A percentile compares a stretch with the other conserved stretches of the same genome.
Evolutionary conservation across 495 filamentous ascomycete species (phyloP).

Genomic region (Podospora conica): DNA sequence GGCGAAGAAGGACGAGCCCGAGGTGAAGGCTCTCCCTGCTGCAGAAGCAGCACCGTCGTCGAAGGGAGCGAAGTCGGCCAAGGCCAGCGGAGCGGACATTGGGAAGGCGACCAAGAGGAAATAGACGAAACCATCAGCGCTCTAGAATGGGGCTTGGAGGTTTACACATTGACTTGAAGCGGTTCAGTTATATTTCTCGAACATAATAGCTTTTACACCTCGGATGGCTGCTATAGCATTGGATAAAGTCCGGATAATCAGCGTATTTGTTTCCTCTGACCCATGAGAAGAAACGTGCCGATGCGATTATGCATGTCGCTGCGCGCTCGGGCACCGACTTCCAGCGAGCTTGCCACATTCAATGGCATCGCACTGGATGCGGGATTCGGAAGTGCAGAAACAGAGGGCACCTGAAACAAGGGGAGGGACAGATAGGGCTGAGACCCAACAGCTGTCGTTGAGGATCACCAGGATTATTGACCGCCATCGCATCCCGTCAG

Average conservation of each 20-base stretch:
- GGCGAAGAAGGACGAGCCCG: conserved; percentile 22
- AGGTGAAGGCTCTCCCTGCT: conserved; percentile 11
- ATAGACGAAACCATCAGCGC: conserved; percentile 16
- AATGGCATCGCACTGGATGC: conserved; percentile 1
- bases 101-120: conserved; percentile 46
- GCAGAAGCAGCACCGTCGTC: conserved; percentile 18
- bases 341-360: not conserved
- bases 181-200: no score
- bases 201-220: not conserved
- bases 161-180: not conserved
- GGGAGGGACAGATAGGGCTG: conserved; percentile 4
- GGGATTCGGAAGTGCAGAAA: not conserved
- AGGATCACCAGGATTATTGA: not conserved
- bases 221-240: not conserved
- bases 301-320: not conserved
- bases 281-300: not conserved
- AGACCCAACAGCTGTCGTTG: not conserved
- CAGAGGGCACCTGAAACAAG: conserved; percentile 1
- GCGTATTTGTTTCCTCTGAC: not conserved
- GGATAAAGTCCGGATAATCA: not conserved
- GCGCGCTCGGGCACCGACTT: not conserved
- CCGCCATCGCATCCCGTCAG: not conserved
- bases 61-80: conserved; percentile 6
- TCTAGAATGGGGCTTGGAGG: not conserved
- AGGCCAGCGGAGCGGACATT: conserved; percentile 38